phyloP scores from a whole-genome alignment of 2,329 filamentous ascomycete species.

The Decorospora gaudefroyi region DNA sequence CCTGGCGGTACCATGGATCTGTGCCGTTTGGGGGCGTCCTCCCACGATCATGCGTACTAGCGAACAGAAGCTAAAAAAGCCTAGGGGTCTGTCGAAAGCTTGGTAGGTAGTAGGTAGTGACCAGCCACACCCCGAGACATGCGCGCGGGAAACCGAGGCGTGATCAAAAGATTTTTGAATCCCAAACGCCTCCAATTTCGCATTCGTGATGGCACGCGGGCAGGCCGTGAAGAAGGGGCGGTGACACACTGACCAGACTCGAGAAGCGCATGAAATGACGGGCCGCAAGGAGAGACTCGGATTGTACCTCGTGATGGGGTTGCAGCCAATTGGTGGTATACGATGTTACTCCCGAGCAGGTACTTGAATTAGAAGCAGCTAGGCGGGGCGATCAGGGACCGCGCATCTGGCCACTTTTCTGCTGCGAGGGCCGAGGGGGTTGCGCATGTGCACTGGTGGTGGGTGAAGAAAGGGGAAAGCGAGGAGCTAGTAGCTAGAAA shows the following conservation, averaged over 20 bases:
- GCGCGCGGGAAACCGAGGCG: constrained; percentile 18
- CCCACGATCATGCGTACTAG: constrained; percentile 5
- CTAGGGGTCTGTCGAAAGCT: constrained; percentile 7
- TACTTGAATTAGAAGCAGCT: constrained; percentile 34
- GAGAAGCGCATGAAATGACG: constrained; percentile 1
- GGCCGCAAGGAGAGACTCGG: constrained; percentile 2
- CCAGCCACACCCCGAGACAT: too few species aligned
- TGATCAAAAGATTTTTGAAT: constrained; percentile 33
- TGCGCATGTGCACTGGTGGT: constrained; percentile 15
- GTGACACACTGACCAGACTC: constrained; percentile 25
- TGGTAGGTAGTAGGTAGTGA: too few species aligned
- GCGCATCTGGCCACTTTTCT: constrained; percentile 11
- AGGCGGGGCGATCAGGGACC: constrained; percentile 28
- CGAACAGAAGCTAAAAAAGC: constrained; percentile 1
- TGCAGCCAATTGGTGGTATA: constrained; percentile 23
- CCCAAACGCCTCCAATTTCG: constrained; percentile 34
- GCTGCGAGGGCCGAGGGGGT: constrained; percentile 27
- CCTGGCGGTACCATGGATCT: constrained; percentile 1
- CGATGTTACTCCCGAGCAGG: constrained; percentile 27
- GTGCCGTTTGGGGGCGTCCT: constrained; percentile 7
- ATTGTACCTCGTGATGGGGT: constrained; percentile 31
- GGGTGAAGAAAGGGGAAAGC: constrained; percentile 16
- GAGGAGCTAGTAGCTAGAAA: constrained; percentile 13
- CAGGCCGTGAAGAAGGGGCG: constrained; percentile 19
- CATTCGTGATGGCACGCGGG: constrained; percentile 40